A percentile compares a stretch with the other conserved stretches of the same genome.
phyloP scores from a whole-genome alignment of 139 green algal species.

The Tetradesmus obliquus region DNA sequence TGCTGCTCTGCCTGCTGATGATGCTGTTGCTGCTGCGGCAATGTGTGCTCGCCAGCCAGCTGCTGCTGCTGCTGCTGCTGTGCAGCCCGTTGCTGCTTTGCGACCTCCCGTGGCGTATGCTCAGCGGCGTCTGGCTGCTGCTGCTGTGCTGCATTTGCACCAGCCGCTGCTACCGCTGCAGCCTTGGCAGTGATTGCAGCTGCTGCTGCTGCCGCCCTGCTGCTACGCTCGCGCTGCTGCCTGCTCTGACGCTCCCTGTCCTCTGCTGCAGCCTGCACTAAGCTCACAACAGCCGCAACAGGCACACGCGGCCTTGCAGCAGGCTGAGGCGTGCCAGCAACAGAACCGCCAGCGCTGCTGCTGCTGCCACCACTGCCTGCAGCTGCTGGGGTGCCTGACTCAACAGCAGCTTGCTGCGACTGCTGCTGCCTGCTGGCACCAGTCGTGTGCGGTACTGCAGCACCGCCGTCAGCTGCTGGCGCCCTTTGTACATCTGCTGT shows the following conservation, averaged over 20 bases:
- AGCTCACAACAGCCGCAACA: constrained; percentile 40
- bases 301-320: constrained; percentile 9
- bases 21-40: not conserved
- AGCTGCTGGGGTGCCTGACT: not conserved
- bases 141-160: not conserved
- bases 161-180: not conserved
- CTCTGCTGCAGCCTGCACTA: constrained; percentile 30
- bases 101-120: not conserved
- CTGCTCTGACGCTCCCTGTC: constrained; percentile 31
- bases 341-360: not conserved
- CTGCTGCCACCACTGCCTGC: not conserved
- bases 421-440: not conserved
- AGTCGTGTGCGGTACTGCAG: not conserved
- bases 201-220: not conserved
- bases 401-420: not conserved
- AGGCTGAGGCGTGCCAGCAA: not conserved
- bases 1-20: not conserved
- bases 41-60: not conserved
- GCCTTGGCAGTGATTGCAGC: not conserved
- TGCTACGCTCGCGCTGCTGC: constrained; percentile 30
- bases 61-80: not conserved
- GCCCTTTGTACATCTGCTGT: not conserved
- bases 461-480: not conserved
- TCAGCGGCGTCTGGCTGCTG: not conserved
- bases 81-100: not conserved